phyloP scores from a whole-genome alignment of 768 basidiomycete species.

The Suillus subalutaceus region DNA sequence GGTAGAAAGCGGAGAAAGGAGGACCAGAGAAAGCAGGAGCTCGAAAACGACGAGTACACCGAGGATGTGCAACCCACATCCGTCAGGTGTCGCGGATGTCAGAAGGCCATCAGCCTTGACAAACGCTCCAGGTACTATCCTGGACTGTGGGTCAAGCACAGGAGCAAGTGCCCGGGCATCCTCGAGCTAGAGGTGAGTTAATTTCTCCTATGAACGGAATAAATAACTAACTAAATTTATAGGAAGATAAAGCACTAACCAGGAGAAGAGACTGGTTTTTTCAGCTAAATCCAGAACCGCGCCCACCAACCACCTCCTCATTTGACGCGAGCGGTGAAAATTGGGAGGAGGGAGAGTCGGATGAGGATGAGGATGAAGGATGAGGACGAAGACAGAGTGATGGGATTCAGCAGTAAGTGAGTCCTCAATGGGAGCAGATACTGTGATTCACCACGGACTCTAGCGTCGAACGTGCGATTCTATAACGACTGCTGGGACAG shows the following conservation, averaged over 20 bases:
- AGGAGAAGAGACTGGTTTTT: not conserved
- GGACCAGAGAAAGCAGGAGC: slow-evolving; percentile 27
- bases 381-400: not conserved
- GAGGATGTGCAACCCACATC: slow-evolving; percentile 19
- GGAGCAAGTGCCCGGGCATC: slow-evolving; percentile 9
- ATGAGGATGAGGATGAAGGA: slow-evolving; percentile 15
- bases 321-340: not conserved
- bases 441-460: not conserved
- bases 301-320: slow-evolving; percentile 1
- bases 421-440: not conserved
- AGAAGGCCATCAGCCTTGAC: slow-evolving; percentile 35
- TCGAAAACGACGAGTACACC: slow-evolving; percentile 34
- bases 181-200: not conserved
- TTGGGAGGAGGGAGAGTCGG: slow-evolving; percentile 22
- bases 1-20: slow-evolving; percentile 31
- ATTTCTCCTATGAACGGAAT: not conserved
- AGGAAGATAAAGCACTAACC: not conserved
- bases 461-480: not conserved
- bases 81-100: slow-evolving; percentile 31
- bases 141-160: slow-evolving; percentile 38
- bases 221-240: not conserved
- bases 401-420: not conserved
- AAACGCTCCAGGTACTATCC: slow-evolving; percentile 38
- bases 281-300: not conserved
- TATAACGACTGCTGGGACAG: not conserved